These are phyloP conservation scores for Rhododendron griersonianum DNA, from an alignment of 148 eudicot species.

Conservation along the genomic window DNA sequence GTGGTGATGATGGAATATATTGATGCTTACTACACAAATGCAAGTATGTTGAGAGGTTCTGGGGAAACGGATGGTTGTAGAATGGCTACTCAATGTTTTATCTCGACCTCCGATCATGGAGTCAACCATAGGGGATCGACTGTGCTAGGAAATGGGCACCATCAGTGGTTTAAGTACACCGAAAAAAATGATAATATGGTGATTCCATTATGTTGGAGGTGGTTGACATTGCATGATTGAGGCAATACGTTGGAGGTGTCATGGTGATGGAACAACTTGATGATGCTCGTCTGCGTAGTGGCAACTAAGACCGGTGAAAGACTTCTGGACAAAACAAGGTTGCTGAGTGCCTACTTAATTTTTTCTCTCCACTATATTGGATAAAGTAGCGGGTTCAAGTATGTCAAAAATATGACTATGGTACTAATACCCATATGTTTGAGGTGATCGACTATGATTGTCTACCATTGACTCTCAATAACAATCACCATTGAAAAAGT, in stretches of 20 bases:
- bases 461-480: not conserved
- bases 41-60: no score
- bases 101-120: no score
- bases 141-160: not conserved
- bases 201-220: not conserved
- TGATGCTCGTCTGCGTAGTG: not conserved
- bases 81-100: no score
- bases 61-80: no score
- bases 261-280: not conserved
- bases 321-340: not conserved
- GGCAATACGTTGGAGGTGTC: not conserved
- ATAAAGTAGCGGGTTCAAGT: not conserved
- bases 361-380: not conserved
- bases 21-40: no score
- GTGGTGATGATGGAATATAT: no score
- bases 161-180: not conserved
- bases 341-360: not conserved
- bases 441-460: not conserved
- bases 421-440: not conserved
- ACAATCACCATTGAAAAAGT: not conserved
- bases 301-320: not conserved
- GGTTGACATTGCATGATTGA: not conserved
- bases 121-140: no score
- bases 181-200: not conserved
- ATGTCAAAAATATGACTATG: not conserved